Base-by-base conservation (phyloP, 345 rosid genomes). In the Lepidium africanum region DNA sequence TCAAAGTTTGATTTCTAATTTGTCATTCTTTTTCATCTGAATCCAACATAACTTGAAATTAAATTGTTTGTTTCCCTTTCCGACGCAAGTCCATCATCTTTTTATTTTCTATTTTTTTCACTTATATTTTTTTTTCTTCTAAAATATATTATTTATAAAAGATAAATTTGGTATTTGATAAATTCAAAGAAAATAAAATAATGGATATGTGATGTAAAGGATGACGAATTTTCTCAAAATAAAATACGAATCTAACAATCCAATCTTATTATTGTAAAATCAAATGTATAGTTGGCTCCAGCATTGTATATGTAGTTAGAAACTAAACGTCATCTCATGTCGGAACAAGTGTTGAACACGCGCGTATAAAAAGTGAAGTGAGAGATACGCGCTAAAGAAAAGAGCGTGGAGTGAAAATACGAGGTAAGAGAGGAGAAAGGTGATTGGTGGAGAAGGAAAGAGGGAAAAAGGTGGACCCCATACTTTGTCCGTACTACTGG, bases 401-500 rank as follows among this genome's bases (percentile, higher is more conserved):
- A 0, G 82, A 25, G 81, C 43, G 81, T 50, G 75, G n/a, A 3
- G 21, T 23, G 9, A 56, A 79, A 84, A 85, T 76, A 81, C 83
- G 81, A 69, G 67, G 63, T 74, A 53, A 67, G 67, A 58, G 67
- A 41, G 59, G 45, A 72, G 57, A 66, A 59, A 76, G 67, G 79
- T 42, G 38, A 84, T 78, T 79, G 90, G 90, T 65, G 15, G 43
- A 21, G 23, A 40, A 21, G 19, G 65, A 15, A 60, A 82, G 81
- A 82, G 72, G 66, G 81, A 77, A 78, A 79, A 75, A 71, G 93
- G 91, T 76, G 75, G 79, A 32, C 38, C 76, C 84, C 89, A 81
- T 65, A 80, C 77, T 62, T 81, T 62, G 74, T 85, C 96, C 88
- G 96, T 89, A 85, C 95, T 78, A 61, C 14, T 87, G 86, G 95